Conservation (phyloP, 257 asterid genomes). For the Thymus quinquecostatus region DNA sequence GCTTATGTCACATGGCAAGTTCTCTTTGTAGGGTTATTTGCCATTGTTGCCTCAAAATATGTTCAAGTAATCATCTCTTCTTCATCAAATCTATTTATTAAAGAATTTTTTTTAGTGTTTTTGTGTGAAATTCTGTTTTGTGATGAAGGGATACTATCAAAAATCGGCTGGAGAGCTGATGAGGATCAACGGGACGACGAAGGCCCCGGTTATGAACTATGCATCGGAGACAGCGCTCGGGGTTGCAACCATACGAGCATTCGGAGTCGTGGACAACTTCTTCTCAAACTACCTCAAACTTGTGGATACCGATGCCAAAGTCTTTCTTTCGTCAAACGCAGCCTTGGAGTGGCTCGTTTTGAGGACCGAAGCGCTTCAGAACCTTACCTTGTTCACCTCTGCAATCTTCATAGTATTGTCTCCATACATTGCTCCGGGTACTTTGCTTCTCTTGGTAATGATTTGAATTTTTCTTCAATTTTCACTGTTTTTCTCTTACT, state of each 20-base stretch:
- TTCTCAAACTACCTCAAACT: constrained; percentile 58
- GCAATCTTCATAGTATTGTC: constrained; percentile 53
- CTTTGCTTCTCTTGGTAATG: neutral
- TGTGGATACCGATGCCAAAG: constrained; percentile 72
- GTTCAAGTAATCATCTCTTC: constrained; percentile 53
- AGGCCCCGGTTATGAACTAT: constrained; percentile 78
- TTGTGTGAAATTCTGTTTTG: neutral
- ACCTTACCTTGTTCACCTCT: constrained; percentile 62
- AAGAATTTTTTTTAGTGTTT: neutral
- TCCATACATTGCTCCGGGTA: constrained; percentile 70
- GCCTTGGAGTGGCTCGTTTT: constrained; percentile 74
- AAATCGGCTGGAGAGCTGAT: constrained; percentile 72
- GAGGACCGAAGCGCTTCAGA: constrained; percentile 74
- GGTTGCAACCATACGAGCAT: constrained; percentile 71
- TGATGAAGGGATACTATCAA: constrained; percentile 71
- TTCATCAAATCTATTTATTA: neutral
- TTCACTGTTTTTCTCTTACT: neutral
- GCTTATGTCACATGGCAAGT: constrained; percentile 82
- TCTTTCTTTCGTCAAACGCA: constrained; percentile 62
- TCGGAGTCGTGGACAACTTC: constrained; percentile 53
- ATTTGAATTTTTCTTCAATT: neutral
- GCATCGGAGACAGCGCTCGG: constrained; percentile 83
- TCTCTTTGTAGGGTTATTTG: constrained; percentile 69
- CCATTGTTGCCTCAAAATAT: constrained; percentile 59
- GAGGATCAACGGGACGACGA: constrained; percentile 87